Base-by-base conservation (phyloP, 73 alveolate genomes). In the Paramecium tetraurelia region DNA sequence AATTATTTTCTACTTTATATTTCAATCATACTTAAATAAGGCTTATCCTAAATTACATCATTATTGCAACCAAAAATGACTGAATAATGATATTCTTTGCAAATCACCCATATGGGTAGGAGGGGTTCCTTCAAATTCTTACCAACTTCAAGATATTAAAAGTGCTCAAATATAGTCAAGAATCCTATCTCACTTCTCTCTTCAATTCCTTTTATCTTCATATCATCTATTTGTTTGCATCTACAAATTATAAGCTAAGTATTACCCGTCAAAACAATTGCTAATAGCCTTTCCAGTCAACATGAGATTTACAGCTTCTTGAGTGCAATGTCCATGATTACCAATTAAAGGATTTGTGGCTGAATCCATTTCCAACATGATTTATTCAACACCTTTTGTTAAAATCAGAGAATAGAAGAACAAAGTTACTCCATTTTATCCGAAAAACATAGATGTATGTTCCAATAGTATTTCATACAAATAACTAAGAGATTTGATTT, bases 81-180 rank as follows among this genome's bases (percentile, higher is more conserved):
- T 27, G 95, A 80, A 88, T 95, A 95, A 41, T 95, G 97, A 59
- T 86, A 50, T 92, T 95, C 97, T 29, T 95, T 93, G 57, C 95
- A 95, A 7, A 95, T 85, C 11, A 95, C 92, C 97, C 97, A 95
- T n/a, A 95, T 93, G 3, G 97, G 97, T 7, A 93, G 86, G 22
- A 68, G 16, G 33, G 97, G 97, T 10, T 75, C 83, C 46, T 95
- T 95, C 10, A 89, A 57, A 63, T 50, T 58, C 24, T 59, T 31
- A 3, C 97, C 97, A 10, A 93, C 96, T 85, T 95, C 76, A 24
- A 95, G 38, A 75, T 95, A 95, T 72, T 92, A 83, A 89, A 88
- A 86, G 18, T 95, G 94, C 40, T 95, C 97, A 90, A 93, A 95
- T 12, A 95, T 59, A 3, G 97, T 92, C 33, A 95, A 75, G 46